Base-by-base conservation (phyloP, 805 yeast genomes). In the Lachancea quebecensis region DNA sequence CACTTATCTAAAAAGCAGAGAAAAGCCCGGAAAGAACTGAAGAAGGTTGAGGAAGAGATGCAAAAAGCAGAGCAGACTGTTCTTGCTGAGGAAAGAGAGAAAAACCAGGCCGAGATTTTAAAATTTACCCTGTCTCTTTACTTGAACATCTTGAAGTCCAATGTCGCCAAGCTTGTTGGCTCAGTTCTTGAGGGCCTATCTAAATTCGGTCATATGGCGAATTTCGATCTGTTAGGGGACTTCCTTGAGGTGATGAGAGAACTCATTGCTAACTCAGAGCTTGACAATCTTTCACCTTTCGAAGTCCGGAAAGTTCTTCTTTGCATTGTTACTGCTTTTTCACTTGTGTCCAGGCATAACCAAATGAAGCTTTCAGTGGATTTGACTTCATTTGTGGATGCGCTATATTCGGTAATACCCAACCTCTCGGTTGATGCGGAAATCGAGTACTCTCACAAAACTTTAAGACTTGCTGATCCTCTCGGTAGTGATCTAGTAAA, bases 101-200 rank as follows among this genome's bases (percentile, higher is more conserved):
- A 78, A 52, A 78, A 74, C 56, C 99, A 93, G 65, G 84, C 93
- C 0, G 89, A 88, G 54, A 82, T 89, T 4, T 71, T 93, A 49
- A 87, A 86, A 60, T 65, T 76, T 58, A 71, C 89, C 27, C 71
- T 93, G 49, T 73, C 82, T 1, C 65, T 87, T 16, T 93, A 93
- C 60, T 68, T 93, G 53, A 89, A 85, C 52, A 77, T 91, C 28
- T 70, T 93, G 50, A 83, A 77, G 60, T 74, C 74, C 14, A 73
- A 78, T 38, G 76, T 81, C 15, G 75, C 79, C 33, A 74, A 77
- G 15, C 69, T 93, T 43, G 80, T 88, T 72, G 96, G 95, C 7
- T 74, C 91, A 0, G 95, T 91, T 0, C 70, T 93, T 44, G 98
- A 93, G 67, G 98, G 98, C 2, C 68, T 93, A 46, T 85, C 97